Evolutionary conservation across 495 filamentous ascomycete species (phyloP), one percentile per base, ranked within the genome.

Genomic region (Rhypophila decipiens): DNA sequence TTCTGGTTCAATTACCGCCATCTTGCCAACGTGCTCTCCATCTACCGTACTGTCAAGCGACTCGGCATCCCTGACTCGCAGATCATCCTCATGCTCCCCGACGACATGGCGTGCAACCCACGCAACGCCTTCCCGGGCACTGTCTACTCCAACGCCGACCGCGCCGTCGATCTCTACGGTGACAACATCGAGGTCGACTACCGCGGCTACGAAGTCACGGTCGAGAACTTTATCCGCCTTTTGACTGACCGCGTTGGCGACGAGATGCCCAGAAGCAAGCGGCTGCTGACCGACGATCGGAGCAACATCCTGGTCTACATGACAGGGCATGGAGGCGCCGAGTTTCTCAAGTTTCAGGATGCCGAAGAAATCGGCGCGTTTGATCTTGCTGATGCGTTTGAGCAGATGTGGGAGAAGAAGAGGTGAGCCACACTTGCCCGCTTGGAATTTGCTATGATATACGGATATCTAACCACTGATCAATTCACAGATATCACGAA

Each of bases 1-100:
- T 98, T 98, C 74, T 98, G 93, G 93, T 98, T 98, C 80, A 98
- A 98, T 71, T 98, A 98, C 71, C 87, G 93, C 35, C 93, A 98
- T 61, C 82, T 98, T 31, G 91, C 94, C 60, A 98, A 98, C 74
- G 90, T 95, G 42, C 83, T 98, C 42, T 96, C 93, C 42, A 80
- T 98, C 42, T 98, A 98, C 73, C 88, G 93, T 57, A 97, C 94
- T 55, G 93, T 98, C 46, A 98, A 98, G 72, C 87, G 93, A 17
- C 83, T 98, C 34, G 93, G 93, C 41, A 98, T 98, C 55, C 93
- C 93, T 39, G 93, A 98, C 67, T 96, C 89, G 17, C 94, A 98
- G 61, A 98, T 98, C 67, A 96, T 98, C 64, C 83, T 98, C 48
- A 97, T 98, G 93, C 83, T 98, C 11, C 93, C 94, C 20, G 93